phyloP scores from a whole-genome alignment of 164 flowering plant species.

The Pachysandra terminalis region DNA sequence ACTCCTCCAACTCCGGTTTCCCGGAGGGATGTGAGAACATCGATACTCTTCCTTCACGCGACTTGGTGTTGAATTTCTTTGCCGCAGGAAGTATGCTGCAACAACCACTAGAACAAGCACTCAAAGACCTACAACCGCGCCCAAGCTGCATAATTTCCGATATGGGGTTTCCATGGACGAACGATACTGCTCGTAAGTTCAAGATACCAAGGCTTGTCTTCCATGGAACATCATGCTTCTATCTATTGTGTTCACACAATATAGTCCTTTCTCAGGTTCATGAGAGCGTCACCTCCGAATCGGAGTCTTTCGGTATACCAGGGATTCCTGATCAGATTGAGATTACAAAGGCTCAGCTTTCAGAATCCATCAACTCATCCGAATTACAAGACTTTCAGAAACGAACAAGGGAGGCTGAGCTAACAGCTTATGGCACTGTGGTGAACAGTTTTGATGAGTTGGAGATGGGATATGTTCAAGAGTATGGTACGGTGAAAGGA shows the following conservation, averaged over 20 bases:
- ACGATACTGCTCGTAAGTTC: conserved; percentile 25
- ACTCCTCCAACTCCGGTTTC: conserved; percentile 28
- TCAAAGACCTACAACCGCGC: conserved; percentile 21
- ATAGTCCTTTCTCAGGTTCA: conserved; percentile 10
- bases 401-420: conserved; percentile 25
- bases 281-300: conserved; percentile 21
- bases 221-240: too few relatives aligned
- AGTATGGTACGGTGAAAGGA: conserved; percentile 18
- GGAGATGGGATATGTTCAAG: conserved; percentile 30
- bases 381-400: not conserved
- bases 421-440: conserved; percentile 31
- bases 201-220: conserved; percentile 43
- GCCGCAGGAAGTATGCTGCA: conserved; percentile 29
- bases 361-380: not conserved
- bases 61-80: conserved; percentile 25
- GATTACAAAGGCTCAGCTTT: conserved; percentile 32
- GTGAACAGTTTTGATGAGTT: conserved; percentile 41
- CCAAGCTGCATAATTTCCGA: conserved; percentile 53
- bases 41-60: conserved; percentile 35
- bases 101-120: too few relatives aligned
- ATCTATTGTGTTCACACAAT: conserved; percentile 14
- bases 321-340: too few relatives aligned
- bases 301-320: conserved; percentile 33
- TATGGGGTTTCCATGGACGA: conserved; percentile 34
- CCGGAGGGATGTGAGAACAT: conserved; percentile 53